Evolutionary conservation across 345 rosid genomes (phyloP).

Genomic region (Geranium rotundifolium): DNA sequence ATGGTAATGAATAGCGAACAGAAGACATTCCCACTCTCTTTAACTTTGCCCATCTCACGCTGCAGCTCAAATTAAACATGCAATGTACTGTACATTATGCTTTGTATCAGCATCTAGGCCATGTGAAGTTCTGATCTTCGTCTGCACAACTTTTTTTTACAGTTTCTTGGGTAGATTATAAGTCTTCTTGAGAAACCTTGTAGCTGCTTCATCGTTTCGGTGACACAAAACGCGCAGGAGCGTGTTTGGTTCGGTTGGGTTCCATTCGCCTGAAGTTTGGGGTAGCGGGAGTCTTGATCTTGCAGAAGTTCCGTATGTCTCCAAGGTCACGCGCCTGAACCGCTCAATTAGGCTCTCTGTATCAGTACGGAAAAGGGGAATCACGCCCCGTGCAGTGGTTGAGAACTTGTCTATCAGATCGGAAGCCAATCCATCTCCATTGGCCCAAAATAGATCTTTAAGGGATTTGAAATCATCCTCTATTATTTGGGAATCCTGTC

Average conservation of each 20-base stretch:
- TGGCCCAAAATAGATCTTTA: slow-evolving; percentile 86
- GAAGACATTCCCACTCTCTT: too few relatives aligned
- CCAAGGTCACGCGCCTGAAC: slow-evolving; percentile 60
- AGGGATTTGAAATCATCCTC: slow-evolving; percentile 86
- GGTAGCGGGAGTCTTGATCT: slow-evolving; percentile 83
- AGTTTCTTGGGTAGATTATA: slow-evolving; percentile 79
- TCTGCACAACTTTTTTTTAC: slow-evolving; percentile 8
- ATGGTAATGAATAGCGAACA: too few relatives aligned
- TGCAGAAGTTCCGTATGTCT: slow-evolving; percentile 67
- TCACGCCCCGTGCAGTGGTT: slow-evolving; percentile 49
- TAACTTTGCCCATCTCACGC: too few relatives aligned
- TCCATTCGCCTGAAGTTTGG: slow-evolving; percentile 88
- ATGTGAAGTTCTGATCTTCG: not conserved
- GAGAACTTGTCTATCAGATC: slow-evolving; percentile 74
- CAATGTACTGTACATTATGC: too few relatives aligned
- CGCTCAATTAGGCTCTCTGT: slow-evolving; percentile 82
- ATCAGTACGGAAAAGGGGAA: slow-evolving; percentile 70
- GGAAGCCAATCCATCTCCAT: slow-evolving; percentile 81
- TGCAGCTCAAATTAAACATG: too few relatives aligned
- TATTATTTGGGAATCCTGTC: slow-evolving; percentile 60
- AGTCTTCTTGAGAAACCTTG: slow-evolving; percentile 77
- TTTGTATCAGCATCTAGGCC: too few relatives aligned
- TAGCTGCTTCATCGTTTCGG: slow-evolving; percentile 73
- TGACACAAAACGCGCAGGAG: slow-evolving; percentile 75
- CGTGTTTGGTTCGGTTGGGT: slow-evolving; percentile 75